Evolutionary conservation across 2,329 filamentous ascomycete genomes (phyloP).

Genomic region (Chaetomium globosum): DNA sequence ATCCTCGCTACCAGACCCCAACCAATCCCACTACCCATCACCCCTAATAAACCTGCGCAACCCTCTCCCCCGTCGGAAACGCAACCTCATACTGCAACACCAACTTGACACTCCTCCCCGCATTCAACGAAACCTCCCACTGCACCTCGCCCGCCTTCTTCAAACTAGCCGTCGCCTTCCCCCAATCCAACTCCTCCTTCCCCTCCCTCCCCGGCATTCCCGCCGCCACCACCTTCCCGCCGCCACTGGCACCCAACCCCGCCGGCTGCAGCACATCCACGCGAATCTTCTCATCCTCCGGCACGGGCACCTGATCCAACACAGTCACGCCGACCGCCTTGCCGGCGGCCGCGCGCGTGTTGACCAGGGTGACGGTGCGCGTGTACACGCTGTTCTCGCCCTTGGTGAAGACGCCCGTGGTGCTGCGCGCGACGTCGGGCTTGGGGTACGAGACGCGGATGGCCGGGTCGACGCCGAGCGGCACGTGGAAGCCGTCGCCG

Average conservation of each 20-base stretch:
- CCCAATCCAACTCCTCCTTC: constrained; percentile 52
- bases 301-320: constrained; percentile 64
- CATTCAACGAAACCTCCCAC: constrained; percentile 62
- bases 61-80: constrained; percentile 54
- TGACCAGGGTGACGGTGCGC: constrained; percentile 54
- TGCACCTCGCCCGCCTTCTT: constrained; percentile 60
- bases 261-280: constrained; percentile 55
- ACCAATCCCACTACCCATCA: too few relatives aligned
- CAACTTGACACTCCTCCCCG: constrained; percentile 60
- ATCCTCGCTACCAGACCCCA: neutral
- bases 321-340: constrained; percentile 54
- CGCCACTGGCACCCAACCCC: constrained; percentile 45
- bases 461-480: constrained; percentile 62
- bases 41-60: constrained; percentile 35
- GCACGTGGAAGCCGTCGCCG: constrained; percentile 56
- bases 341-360: constrained; percentile 48
- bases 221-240: constrained; percentile 38
- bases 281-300: constrained; percentile 59
- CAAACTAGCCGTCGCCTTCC: constrained; percentile 55
- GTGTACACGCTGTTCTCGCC: constrained; percentile 56
- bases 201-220: constrained; percentile 35
- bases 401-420: constrained; percentile 56
- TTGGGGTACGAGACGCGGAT: constrained; percentile 59
- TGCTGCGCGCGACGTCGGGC: constrained; percentile 56
- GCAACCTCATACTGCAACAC: constrained; percentile 64